These are phyloP conservation scores for Flammula alnicola DNA, from an alignment of 1,284 basidiomycete species.

Conservation along the genomic window DNA sequence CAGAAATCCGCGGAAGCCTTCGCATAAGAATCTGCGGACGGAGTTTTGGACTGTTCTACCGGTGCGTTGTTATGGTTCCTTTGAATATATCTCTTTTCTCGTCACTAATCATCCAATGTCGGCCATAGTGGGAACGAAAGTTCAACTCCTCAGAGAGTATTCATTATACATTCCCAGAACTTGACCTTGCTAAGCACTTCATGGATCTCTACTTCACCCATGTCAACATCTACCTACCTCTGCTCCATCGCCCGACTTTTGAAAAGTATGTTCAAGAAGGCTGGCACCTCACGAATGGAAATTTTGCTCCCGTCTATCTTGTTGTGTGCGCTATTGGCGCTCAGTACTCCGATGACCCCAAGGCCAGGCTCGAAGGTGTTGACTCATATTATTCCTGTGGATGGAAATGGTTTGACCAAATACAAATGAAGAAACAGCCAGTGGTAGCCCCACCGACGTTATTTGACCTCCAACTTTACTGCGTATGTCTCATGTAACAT, in stretches of 20 bases:
- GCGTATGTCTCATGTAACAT: constrained; percentile 36
- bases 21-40: constrained; percentile 33
- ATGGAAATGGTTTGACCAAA: constrained; percentile 77
- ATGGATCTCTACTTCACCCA: constrained; percentile 74
- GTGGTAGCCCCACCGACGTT: constrained; percentile 38
- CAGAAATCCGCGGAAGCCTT: neutral
- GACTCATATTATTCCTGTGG: constrained; percentile 60
- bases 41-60: constrained; percentile 45
- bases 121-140: constrained; percentile 48
- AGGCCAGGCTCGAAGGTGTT: constrained; percentile 54
- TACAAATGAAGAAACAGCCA: constrained; percentile 45
- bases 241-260: constrained; percentile 83
- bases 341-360: constrained; percentile 69
- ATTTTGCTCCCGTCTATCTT: constrained; percentile 73
- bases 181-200: constrained; percentile 63
- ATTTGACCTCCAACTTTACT: constrained; percentile 46
- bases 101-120: constrained; percentile 7
- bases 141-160: constrained; percentile 34
- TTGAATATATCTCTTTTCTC: neutral
- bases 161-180: constrained; percentile 55
- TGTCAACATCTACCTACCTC: constrained; percentile 66
- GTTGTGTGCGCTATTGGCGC: constrained; percentile 81
- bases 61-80: constrained; percentile 41
- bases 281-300: constrained; percentile 58
- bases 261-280: constrained; percentile 59